phyloP scores from a whole-genome alignment of 2,329 filamentous ascomycete species.

The Cercospora zeae-maydis region DNA sequence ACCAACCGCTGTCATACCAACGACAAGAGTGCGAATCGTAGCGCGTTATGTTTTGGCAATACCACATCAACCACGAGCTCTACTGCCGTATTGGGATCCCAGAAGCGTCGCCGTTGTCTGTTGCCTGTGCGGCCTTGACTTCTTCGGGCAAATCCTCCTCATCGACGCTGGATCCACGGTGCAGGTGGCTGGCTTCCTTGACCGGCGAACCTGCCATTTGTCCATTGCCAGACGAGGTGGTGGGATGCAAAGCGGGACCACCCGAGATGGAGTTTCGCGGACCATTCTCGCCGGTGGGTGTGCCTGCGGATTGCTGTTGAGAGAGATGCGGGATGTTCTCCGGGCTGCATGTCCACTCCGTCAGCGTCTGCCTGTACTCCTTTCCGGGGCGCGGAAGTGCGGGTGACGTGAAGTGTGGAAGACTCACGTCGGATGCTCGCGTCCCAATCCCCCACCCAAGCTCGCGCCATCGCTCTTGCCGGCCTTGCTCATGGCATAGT shows the following conservation, averaged over 20 bases:
- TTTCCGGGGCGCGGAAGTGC: no score
- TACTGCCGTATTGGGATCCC: slow-evolving; percentile 8
- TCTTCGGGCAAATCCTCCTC: slow-evolving; percentile 47
- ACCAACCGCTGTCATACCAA: background rate
- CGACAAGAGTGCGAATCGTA: background rate
- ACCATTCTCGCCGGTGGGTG: slow-evolving; percentile 19
- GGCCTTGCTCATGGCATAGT: slow-evolving; percentile 92
- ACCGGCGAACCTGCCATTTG: slow-evolving; percentile 72
- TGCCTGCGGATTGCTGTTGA: slow-evolving; percentile 25
- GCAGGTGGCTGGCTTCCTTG: slow-evolving; percentile 84
- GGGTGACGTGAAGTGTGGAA: slow-evolving; percentile 31
- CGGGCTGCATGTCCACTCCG: slow-evolving; percentile 26
- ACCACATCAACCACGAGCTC: background rate
- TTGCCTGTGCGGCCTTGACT: background rate
- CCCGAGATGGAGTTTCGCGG: slow-evolving; percentile 27
- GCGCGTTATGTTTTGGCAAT: background rate
- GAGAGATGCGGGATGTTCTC: slow-evolving; percentile 41
- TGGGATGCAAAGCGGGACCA: slow-evolving; percentile 36
- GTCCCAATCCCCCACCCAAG: slow-evolving; percentile 79
- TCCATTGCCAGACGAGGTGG: slow-evolving; percentile 44
- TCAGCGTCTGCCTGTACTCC: slow-evolving; percentile 3
- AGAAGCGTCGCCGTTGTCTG: background rate
- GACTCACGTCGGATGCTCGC: slow-evolving; percentile 75
- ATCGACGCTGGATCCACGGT: slow-evolving; percentile 72
- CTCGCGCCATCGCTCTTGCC: slow-evolving; percentile 86